These are phyloP conservation scores for Leishmania amazonensis DNA, from an alignment of 208 protist species.

Conservation along the genomic window DNA sequence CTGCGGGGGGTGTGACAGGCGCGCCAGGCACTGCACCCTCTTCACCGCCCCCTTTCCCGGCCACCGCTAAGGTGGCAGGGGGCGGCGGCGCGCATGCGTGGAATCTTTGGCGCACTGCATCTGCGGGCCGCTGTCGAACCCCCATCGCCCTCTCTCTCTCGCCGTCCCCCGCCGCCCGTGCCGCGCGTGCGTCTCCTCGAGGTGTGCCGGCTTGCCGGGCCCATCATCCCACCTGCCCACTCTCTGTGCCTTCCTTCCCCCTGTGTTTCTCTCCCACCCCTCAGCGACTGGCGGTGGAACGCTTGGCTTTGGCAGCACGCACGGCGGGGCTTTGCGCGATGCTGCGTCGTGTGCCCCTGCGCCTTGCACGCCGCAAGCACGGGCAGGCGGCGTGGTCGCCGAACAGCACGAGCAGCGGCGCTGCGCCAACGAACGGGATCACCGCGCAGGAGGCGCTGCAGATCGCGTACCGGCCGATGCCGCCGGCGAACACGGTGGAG, in stretches of 20 bases:
- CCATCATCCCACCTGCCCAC: not conserved
- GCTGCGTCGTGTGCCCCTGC: conserved; percentile 19
- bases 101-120: not conserved
- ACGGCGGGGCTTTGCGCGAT: conserved; percentile 19
- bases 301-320: not conserved
- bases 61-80: not conserved
- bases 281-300: not conserved
- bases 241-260: not conserved
- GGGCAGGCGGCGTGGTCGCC: conserved; percentile 80
- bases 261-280: not conserved
- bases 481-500: conserved; percentile 73
- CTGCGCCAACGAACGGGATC: conserved; percentile 66
- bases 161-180: not conserved
- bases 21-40: not conserved
- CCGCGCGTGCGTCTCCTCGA: not conserved
- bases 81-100: not conserved
- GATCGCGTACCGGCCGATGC: conserved; percentile 87
- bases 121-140: not conserved
- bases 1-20: not conserved
- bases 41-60: not conserved
- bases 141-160: not conserved
- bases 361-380: conserved; percentile 56
- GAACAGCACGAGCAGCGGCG: conserved; percentile 59
- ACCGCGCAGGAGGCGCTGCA: conserved; percentile 81
- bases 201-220: not conserved